A percentile compares a stretch with the other conserved stretches of the same genome.
phyloP scores from a whole-genome alignment of 495 filamentous ascomycete genomes.

The Endocarpon pusillum region DNA sequence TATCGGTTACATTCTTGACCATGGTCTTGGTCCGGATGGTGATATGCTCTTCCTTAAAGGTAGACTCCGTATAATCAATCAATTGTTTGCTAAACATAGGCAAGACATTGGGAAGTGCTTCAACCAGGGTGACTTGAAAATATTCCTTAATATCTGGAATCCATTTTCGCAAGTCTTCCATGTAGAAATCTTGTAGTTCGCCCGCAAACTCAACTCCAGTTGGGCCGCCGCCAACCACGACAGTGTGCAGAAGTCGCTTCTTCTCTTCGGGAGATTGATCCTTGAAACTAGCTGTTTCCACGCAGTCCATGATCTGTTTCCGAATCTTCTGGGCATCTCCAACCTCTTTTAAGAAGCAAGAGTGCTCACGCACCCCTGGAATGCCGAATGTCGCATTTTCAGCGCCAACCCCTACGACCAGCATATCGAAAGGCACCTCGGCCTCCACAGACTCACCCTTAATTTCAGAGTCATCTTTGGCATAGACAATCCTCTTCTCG shows the following conservation, averaged over 20 bases:
- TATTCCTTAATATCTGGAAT: constrained; percentile 85
- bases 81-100: constrained; percentile 98
- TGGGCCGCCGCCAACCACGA: constrained; percentile 93
- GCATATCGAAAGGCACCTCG: constrained; percentile 93
- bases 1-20: constrained; percentile 94
- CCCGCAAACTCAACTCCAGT: constrained; percentile 97
- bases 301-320: constrained; percentile 98
- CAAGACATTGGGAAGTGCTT: constrained; percentile 94
- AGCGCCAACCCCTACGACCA: constrained; percentile 90
- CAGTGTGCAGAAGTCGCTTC: constrained; percentile 94
- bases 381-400: constrained; percentile 99
- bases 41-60: constrained; percentile 97
- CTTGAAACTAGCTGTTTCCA: constrained; percentile 97
- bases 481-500: constrained; percentile 68
- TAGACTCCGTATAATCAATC: constrained; percentile 97
- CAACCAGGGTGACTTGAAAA: constrained; percentile 93
- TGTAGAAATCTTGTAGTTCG: constrained; percentile 97
- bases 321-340: constrained; percentile 87
- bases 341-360: constrained; percentile 97
- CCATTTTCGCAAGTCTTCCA: constrained; percentile 94
- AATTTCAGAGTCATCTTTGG: constrained; percentile 85
- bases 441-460: constrained; percentile 69
- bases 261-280: constrained; percentile 81
- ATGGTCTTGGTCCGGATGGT: constrained; percentile 94
- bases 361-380: constrained; percentile 83